Base-by-base conservation (phyloP, 2,329 filamentous ascomycete genomes). In the Bertia moriformis region DNA sequence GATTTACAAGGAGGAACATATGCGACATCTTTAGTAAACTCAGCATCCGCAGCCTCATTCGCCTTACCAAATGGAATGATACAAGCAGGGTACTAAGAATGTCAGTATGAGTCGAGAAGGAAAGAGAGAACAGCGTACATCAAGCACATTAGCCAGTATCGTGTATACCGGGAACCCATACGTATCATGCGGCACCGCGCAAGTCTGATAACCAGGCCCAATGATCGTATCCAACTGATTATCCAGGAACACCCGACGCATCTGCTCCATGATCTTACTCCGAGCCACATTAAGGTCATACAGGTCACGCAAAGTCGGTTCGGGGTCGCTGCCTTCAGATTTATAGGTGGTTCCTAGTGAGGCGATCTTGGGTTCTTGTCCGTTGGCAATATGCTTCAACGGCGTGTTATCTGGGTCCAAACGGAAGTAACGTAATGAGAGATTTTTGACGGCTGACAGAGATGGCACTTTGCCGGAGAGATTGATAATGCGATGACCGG, bases 1-100 rank as follows among this genome's bases (percentile, higher is more conserved):
- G 5, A 39, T 33, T 1, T 49, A 40, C 32, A 35, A 13, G 15
- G 12, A 13, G 32, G 32, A 7, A 17, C 17, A 18, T 35, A 35
- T 7, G 10, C 12, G 10, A 17, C 32, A 35, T 35, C 32, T 7
- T n/a, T 7, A n/a, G n/a, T n/a, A n/a, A 27, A 27, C n/a, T 7
- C 7, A 7, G 22, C 22, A n/a, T 27, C 22, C 22, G 22, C 22
- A 27, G 22, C 22, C n/a, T 35, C 15, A 13, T 35, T 15, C 10
- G 32, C 32, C 32, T 35, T 35, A 15, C 32, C 12, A 35, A 35
- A 35, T 13, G 32, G 32, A 7, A 35, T 7, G 15, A 35, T 18
- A 18, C 10, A 35, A 10, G 32, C 12, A 7, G 32, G 32, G 15
- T 35, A 35, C 32, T 35, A 15, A 17, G 12, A 14, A 18, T 7